Evolutionary conservation across 2,329 filamentous ascomycete species (phyloP), one percentile per base, ranked within the genome.

Genomic region (Penicillium rolfsii): DNA sequence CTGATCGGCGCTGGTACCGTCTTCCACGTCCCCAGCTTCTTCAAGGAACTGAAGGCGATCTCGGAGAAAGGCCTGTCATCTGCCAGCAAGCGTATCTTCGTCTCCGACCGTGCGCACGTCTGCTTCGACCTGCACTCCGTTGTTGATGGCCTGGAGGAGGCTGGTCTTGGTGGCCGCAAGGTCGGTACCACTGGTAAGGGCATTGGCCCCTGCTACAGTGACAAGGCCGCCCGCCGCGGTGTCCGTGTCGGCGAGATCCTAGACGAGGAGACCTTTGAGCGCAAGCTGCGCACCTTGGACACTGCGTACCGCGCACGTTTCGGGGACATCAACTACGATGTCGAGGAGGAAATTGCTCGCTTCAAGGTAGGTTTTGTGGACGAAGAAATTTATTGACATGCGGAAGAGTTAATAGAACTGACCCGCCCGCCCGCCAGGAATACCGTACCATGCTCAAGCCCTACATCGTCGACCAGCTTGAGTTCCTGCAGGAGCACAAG

Each of bases 141-240:
- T 52, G 77, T 80, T 11, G 80, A 82, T 60, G 79, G 79, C 36
- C 70, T 82, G 43, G 77, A 79, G 63, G 80, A 82, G 68, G 76
- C 78, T 52, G 74, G 70, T 57, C 71, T 79, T 41, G 79, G 77
- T 60, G 77, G 75, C 36, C 76, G 77, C 64, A 80, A 81, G 71
- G 79, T 82, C 43, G 80, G 80, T 36, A 82, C 80, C 12, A 82
- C 80, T 3, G 77, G 79, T 35, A 82, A 82, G 68, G 80, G 80
- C 46, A 82, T 82, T 61, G 80, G 84, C 48, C 86, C 86, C 70
- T 84, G 84, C 64, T 88, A 88, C 77, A 85, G 83, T 70, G 84
- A 84, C 69, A 88, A 88, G 76, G 85, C 85, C 64, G 81, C 84
- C 5, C 79, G 86, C 60, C 82, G 81, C 45, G 86, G 86, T 66